These are phyloP conservation scores for Aspergillus incahuasiensis DNA, from an alignment of 495 filamentous ascomycete species.

Conservation along the genomic window DNA sequence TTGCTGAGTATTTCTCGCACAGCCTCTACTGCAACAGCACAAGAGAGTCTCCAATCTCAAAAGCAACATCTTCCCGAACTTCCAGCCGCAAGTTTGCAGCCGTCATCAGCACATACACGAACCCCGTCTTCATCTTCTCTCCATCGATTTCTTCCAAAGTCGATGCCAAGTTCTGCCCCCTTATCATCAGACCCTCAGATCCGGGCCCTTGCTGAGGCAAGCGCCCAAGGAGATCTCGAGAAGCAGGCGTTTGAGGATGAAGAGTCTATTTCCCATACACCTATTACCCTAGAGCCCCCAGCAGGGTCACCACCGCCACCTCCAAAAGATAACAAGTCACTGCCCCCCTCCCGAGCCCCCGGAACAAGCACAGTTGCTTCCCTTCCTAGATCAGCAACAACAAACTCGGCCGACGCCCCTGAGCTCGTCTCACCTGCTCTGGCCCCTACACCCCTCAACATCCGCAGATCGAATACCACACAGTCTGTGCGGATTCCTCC, in stretches of 20 bases:
- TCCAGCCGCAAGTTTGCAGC: conserved; percentile 17
- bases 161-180: conserved; percentile 28
- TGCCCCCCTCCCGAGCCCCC: neutral
- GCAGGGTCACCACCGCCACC: conserved; percentile 1
- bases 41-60: conserved; percentile 18
- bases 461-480: conserved; percentile 33
- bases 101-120: conserved; percentile 25
- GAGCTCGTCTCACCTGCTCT: conserved; percentile 26
- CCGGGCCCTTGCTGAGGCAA: conserved; percentile 32
- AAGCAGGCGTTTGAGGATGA: conserved; percentile 22
- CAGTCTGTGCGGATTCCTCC: no score
- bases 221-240: conserved; percentile 24
- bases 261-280: neutral
- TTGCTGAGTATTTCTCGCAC: conserved; percentile 26
- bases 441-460: conserved; percentile 18
- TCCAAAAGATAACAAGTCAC: neutral
- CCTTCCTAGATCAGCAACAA: conserved; percentile 30
- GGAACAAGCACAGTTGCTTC: neutral
- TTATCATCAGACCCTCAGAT: conserved; percentile 43
- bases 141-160: conserved; percentile 35
- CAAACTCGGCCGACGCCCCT: conserved; percentile 38
- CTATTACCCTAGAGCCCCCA: neutral
- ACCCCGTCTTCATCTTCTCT: conserved; percentile 40
- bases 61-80: conserved; percentile 19
- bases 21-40: conserved; percentile 26